Base-by-base conservation (phyloP, 257 asterid species). In the Scutellaria baicalensis region DNA sequence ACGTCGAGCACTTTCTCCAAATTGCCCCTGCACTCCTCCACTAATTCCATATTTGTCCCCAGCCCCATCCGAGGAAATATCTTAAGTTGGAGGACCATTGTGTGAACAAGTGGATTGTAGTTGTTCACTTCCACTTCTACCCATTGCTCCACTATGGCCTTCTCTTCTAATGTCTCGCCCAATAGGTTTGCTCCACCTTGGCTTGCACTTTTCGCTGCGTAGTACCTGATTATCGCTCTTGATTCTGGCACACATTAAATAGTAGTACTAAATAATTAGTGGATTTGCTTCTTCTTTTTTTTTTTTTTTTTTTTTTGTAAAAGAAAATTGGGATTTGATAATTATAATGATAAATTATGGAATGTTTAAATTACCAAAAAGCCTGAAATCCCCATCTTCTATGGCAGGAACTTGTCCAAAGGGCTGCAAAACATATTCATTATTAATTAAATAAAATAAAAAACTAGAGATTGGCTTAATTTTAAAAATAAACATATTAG, bases 331-430 rank as follows among this genome's bases (percentile, higher is more conserved):
- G 31, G 43, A 43, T 7, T 6, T 11, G 10, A 27, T 52, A 16
- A 49, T 7, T 33, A 31, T 10, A 20, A 56, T 35, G 6, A 11
- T 49, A 9, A 9, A 23, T 14, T 18, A 47, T 11, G 52, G 12
- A 17, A 59, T 44, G 2, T 45, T 13, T 31, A 43, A 10, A 27
- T 84, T 83, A 93, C 98, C 98, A 20, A 90, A 90, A 39, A 93
- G 96, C 83, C 50, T 88, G 83, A 93, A 82, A 67, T 88, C 89
- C 1, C 92, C 95, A 40, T 90, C 97, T 76, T 82, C 95, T 51
- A 88, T 80, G 0, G 87, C 93, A 5, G 96, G 98, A 56, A 93
- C 95, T 71, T 84, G 95, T 69, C 97, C 98, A 69, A 93, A 93
- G 45, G 98, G 98, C 98, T 90, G 89, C 80, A 75, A 27, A 4